These are phyloP conservation scores for Beauveria varroae DNA, from an alignment of 2,329 filamentous ascomycete species.

Conservation along the genomic window DNA sequence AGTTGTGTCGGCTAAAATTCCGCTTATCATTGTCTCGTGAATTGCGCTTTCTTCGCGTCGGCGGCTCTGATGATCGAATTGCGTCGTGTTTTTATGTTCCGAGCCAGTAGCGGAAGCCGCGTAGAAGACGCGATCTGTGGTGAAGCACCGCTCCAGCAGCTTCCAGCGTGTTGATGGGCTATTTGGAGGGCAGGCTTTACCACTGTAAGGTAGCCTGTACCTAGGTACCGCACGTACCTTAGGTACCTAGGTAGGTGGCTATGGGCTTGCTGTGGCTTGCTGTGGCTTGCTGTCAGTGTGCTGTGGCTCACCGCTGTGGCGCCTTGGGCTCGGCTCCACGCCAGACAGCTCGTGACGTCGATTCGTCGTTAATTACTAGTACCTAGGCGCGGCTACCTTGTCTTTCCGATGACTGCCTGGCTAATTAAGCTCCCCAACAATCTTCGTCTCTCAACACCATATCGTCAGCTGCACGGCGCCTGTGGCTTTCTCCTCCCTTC, in stretches of 20 bases:
- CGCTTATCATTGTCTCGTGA: background rate
- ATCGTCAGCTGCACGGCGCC: background rate
- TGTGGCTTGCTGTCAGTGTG: background rate
- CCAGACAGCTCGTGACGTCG: constrained; percentile 19
- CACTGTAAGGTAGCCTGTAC: background rate
- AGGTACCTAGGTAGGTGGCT: no score
- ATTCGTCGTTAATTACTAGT: constrained; percentile 10
- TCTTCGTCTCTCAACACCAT: background rate
- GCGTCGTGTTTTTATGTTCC: background rate
- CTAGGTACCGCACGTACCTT: no score
- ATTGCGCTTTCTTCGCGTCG: background rate
- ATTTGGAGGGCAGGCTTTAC: background rate
- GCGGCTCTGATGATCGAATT: background rate
- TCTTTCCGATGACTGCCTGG: background rate
- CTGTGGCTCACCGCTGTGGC: constrained; percentile 5
- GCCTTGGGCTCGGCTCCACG: background rate
- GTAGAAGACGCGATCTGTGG: constrained; percentile 9
- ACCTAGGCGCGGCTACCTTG: background rate
- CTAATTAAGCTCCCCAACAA: background rate
- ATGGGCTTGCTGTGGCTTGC: no score
- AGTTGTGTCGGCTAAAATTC: background rate
- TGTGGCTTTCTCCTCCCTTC: background rate
- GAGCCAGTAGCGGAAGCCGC: background rate
- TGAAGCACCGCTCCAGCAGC: background rate
- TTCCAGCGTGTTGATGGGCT: background rate